phyloP scores from a whole-genome alignment of 2,329 filamentous ascomycete species.

The Taxawa tesnikishii region DNA sequence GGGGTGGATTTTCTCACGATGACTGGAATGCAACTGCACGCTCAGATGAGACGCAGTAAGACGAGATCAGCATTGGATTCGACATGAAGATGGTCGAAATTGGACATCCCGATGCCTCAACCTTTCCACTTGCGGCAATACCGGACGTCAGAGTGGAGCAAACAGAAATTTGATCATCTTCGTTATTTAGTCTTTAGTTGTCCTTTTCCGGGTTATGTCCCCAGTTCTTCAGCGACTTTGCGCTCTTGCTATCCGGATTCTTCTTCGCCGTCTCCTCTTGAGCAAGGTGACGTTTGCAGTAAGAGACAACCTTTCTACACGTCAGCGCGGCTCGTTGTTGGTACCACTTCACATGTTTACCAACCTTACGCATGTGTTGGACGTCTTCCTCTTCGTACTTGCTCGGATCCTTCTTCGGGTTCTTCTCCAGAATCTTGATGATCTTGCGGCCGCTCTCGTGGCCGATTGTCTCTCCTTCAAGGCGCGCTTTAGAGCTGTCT shows the following conservation, averaged over 20 bases:
- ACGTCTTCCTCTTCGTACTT: slow-evolving; percentile 47
- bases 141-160: no score
- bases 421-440: slow-evolving; percentile 49
- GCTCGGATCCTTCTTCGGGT: slow-evolving; percentile 43
- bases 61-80: no score
- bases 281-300: slow-evolving; percentile 54
- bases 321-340: slow-evolving; percentile 17
- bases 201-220: slow-evolving; percentile 23
- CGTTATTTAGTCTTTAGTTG: no score
- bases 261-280: slow-evolving; percentile 49
- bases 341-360: slow-evolving; percentile 53
- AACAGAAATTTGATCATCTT: no score
- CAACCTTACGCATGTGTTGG: slow-evolving; percentile 28
- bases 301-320: slow-evolving; percentile 51
- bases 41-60: no score
- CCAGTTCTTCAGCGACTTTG: slow-evolving; percentile 53
- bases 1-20: no score
- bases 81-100: no score
- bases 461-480: slow-evolving; percentile 51
- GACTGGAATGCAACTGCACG: no score
- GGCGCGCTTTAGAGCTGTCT: no score
- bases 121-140: no score
- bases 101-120: no score
- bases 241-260: slow-evolving; percentile 42
- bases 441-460: slow-evolving; percentile 55